Base-by-base conservation (phyloP, 2,329 filamentous ascomycete genomes). In the Ophiognomonia clavigignenti-juglandacearum region DNA sequence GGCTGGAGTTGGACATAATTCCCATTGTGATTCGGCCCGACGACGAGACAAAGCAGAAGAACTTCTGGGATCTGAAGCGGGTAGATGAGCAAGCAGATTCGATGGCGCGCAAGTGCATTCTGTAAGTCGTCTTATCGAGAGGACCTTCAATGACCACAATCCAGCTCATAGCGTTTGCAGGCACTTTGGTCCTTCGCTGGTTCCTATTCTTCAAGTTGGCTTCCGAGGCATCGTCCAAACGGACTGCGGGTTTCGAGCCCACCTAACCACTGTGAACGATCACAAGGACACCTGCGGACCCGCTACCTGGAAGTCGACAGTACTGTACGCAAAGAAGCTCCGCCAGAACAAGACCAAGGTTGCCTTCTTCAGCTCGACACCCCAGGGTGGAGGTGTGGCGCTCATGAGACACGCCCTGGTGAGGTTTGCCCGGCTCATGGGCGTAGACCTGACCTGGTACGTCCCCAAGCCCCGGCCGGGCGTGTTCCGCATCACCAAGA, bases 401-500 rank as follows among this genome's bases (percentile, higher is more conserved):
- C 70, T 91, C 41, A 92, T 92, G 87, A 75, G 87, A 22, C 87
- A 92, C 62, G 85, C 87, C 9, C 64, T 92, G 24, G 78, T 91
- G 39, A 77, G 88, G 43, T 86, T 90, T 58, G 76, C 84, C 22
- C 75, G 79, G 46, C 68, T 82, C 4, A 61, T 88, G 37, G 83
- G 78, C 1, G 80, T 89, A 1, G 76, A 91, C 52, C 71, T 86
- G 56, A 81, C 76, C 47, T 93, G 88, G 88, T 91, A 76, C 67
- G 87, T 92, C 1, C 88, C 88, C 6, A 89, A 88, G 62, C 86
- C 88, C 19, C 82, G 85, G 42, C 86, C 86, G 3, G 83, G 85
- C 14, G 82, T 92, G 10, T 93, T 93, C 65, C 77, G 86, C 42
- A 85, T 88, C 64, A 93, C 88, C 55, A 93, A 93, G 68, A 90